Conservation (phyloP, 495 filamentous ascomycete species). For the Neurospora tetrasperma region DNA sequence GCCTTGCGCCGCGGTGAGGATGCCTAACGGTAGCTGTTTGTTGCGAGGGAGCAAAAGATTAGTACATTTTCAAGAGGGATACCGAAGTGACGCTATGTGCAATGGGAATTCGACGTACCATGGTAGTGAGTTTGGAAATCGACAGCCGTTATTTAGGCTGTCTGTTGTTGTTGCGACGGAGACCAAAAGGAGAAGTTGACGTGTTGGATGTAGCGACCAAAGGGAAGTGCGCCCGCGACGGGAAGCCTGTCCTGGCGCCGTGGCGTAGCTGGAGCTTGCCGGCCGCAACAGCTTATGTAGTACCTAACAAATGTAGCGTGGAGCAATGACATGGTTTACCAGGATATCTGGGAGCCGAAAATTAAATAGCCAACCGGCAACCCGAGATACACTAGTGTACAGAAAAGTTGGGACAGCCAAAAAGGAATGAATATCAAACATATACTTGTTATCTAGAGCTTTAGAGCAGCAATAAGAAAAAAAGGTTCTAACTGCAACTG, state of each 20-base stretch:
- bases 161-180: neutral
- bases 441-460: neutral
- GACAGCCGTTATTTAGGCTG: neutral
- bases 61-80: neutral
- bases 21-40: slow-evolving; percentile 73
- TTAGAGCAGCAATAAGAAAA: neutral
- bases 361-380: neutral
- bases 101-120: neutral
- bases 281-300: neutral
- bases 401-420: neutral
- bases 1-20: slow-evolving; percentile 91
- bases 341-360: neutral
- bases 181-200: neutral
- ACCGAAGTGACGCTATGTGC: neutral
- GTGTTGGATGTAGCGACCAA: neutral
- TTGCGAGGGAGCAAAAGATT: neutral
- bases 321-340: neutral
- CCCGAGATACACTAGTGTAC: neutral
- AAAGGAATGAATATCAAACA: neutral
- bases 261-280: neutral
- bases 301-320: neutral
- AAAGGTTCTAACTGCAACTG: neutral
- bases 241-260: neutral
- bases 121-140: neutral
- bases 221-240: neutral